These are phyloP conservation scores for Claviceps quebecensis DNA, from an alignment of 2,329 filamentous ascomycete genomes.

Conservation along the genomic window DNA sequence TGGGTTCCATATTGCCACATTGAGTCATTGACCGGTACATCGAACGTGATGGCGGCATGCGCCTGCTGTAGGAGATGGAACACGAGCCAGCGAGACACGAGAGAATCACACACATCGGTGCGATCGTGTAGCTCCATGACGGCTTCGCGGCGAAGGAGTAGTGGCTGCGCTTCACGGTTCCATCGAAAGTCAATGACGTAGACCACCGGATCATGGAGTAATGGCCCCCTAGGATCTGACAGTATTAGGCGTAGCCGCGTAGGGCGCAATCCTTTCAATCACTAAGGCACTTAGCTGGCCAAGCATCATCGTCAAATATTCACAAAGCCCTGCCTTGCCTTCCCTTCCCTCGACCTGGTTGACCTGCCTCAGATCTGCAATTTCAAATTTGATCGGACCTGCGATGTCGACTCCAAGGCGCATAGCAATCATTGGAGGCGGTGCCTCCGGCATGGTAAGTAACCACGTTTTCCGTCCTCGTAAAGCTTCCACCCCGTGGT, in stretches of 20 bases:
- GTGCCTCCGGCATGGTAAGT: conserved; percentile 45
- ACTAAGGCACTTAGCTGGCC: not conserved
- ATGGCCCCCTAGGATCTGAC: not conserved
- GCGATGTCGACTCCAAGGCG: conserved; percentile 22
- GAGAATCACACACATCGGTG: not conserved
- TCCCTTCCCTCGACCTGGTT: not conserved
- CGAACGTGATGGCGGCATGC: no score
- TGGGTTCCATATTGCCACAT: no score
- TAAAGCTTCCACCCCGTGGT: no score
- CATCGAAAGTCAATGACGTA: conserved; percentile 9
- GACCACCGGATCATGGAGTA: not conserved
- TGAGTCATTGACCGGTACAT: no score
- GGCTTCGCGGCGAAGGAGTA: not conserved
- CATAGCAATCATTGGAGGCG: conserved; percentile 46
- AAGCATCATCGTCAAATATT: no score
- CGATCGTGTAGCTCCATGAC: not conserved
- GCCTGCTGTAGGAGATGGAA: not conserved
- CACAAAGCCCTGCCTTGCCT: not conserved
- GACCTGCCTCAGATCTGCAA: not conserved
- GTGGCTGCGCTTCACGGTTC: not conserved
- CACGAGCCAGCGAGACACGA: not conserved
- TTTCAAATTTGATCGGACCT: conserved; percentile 5
- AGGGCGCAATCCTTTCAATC: not conserved
- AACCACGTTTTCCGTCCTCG: not conserved
- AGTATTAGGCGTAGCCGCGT: not conserved